Base-by-base conservation (phyloP, 192 early-diverging fungal species). In the Backusella tuberculispora region DNA sequence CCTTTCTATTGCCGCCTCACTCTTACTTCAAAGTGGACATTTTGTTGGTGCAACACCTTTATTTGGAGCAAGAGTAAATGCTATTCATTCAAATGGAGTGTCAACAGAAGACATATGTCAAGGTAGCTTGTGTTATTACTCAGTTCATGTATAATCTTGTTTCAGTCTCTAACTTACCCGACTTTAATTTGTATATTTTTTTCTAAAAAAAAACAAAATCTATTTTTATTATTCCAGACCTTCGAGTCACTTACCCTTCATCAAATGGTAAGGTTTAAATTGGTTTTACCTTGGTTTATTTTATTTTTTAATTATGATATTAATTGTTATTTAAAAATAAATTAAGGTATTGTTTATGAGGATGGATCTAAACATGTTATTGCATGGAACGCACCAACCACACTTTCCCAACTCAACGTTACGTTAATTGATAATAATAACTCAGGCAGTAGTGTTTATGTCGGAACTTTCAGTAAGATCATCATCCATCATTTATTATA, bases 381-480 rank as follows among this genome's bases (percentile, higher is more conserved):
- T 44, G 38, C 60, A 37, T 73, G 72, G 72, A 1, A 17, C 8
- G 43, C 43, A 34, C 56, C 63, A 14, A 10, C 1, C 0, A n/a
- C 17, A 46, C n/a, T 63, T 14, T 65, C 21, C 17, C 41, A 73
- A 45, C 41, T 73, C 24, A 66, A 73, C 65, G 17, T 73, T 37
- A 73, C 72, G 34, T 65, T 73, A 63, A 15, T 73, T 37, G 72
- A 73, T 38, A 73, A 73, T 37, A 19, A 12, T 13, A 45, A 45
- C 26, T 21, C 60, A 26, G 42, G 17, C 14, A 43, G 43, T 64
- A 73, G 10, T 38, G 65, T 14, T 19, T 19, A 45, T 34, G 12
- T 73, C 29, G 63, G 72, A 19, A 17, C 14, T 19, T 65, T 63
- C 48, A 15, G 72, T 73, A 44, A 65, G 72, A 65, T 48, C 9